phyloP scores from a whole-genome alignment of 805 yeast species.

The Schwanniomyces occidentalis region DNA sequence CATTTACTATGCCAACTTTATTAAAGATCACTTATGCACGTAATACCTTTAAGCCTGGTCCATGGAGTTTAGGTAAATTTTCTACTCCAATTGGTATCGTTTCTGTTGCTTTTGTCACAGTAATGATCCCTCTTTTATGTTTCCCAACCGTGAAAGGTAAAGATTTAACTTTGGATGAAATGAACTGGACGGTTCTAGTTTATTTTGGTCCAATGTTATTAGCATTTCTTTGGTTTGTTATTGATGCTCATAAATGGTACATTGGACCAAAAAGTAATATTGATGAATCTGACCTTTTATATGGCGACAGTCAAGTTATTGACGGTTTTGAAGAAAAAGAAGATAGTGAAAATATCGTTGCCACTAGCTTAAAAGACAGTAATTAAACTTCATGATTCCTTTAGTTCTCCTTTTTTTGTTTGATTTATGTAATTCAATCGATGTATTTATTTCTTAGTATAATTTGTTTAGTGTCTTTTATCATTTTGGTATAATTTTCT shows the following conservation, averaged over 20 bases:
- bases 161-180: slow-evolving; percentile 38
- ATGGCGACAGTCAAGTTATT: slow-evolving; percentile 7
- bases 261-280: slow-evolving; percentile 59
- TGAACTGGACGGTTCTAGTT: slow-evolving; percentile 69
- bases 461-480: too few species aligned
- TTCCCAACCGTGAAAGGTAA: slow-evolving; percentile 47
- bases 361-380: too few species aligned
- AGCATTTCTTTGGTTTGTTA: slow-evolving; percentile 49
- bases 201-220: slow-evolving; percentile 59
- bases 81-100: slow-evolving; percentile 49
- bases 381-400: too few species aligned
- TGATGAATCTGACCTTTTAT: slow-evolving; percentile 33
- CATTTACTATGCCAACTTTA: slow-evolving; percentile 64
- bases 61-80: slow-evolving; percentile 61
- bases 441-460: too few species aligned
- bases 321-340: slow-evolving; percentile 2
- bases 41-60: slow-evolving; percentile 58
- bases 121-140: slow-evolving; percentile 62
- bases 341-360: too few species aligned
- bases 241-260: slow-evolving; percentile 60
- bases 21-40: slow-evolving; percentile 57
- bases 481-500: too few species aligned
- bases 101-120: slow-evolving; percentile 49
- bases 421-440: too few species aligned
- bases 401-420: too few species aligned